phyloP scores from a whole-genome alignment of 225 moss, liverwort and hornwort species.

The Asterella californica region DNA sequence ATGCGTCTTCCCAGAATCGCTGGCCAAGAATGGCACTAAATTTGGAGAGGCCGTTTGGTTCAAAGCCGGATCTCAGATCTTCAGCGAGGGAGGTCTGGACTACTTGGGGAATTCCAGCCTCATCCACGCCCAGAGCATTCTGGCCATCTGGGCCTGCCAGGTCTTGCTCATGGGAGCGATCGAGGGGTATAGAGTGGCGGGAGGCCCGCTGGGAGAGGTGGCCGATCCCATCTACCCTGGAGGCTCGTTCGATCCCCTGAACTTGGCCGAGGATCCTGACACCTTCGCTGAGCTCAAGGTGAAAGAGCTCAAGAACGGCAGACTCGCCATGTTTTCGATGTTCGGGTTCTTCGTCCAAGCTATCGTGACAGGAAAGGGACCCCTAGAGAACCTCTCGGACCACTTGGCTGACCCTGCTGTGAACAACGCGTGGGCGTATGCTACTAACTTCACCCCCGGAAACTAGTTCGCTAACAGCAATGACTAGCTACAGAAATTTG shows the following conservation, averaged over 20 bases:
- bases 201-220: too few relatives aligned
- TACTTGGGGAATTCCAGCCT: not conserved
- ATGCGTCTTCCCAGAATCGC: too few relatives aligned
- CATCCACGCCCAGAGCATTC: conserved; percentile 19
- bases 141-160: conserved; percentile 11
- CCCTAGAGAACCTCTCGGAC: conserved; percentile 44
- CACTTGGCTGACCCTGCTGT: too few relatives aligned
- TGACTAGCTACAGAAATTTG: too few relatives aligned
- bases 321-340: not conserved
- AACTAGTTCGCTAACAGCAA: too few relatives aligned
- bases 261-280: conserved; percentile 41
- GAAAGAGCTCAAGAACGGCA: conserved; percentile 64
- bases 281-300: conserved; percentile 54
- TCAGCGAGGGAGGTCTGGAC: not conserved
- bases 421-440: too few relatives aligned
- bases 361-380: conserved; percentile 51
- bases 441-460: conserved; percentile 1
- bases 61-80: too few relatives aligned
- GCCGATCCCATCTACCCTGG: too few relatives aligned
- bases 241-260: too few relatives aligned
- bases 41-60: too few relatives aligned
- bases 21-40: too few relatives aligned
- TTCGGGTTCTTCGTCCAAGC: conserved; percentile 57
- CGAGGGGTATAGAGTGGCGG: too few relatives aligned
- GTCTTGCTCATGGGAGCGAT: conserved; percentile 13